Conservation (phyloP, 2,329 filamentous ascomycete species). For the Incumbomyces lentus region DNA sequence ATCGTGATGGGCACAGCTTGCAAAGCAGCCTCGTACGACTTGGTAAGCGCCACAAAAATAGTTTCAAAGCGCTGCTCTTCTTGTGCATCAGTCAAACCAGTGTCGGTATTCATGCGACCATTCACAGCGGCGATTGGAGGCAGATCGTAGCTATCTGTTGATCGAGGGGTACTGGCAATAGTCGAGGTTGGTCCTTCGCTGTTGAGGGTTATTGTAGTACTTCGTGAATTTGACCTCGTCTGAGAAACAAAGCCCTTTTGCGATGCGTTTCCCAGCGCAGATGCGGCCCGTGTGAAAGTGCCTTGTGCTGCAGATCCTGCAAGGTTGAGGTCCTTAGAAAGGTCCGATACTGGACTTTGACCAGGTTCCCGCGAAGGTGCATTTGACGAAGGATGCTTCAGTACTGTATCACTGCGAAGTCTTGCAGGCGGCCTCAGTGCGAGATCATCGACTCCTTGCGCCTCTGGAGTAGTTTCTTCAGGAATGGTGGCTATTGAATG, state of each 20-base stretch:
- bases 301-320: constrained; percentile 24
- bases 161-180: constrained; percentile 61
- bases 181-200: constrained; percentile 32
- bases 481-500: constrained; percentile 24
- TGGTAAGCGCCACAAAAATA: constrained; percentile 66
- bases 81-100: constrained; percentile 56
- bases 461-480: constrained; percentile 23
- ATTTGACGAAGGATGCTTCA: constrained; percentile 32
- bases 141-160: constrained; percentile 61
- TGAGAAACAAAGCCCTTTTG: constrained; percentile 11
- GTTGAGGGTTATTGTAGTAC: constrained; percentile 11
- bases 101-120: constrained; percentile 44
- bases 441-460: constrained; percentile 37
- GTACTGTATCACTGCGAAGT: constrained; percentile 41
- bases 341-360: constrained; percentile 6
- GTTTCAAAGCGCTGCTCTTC: constrained; percentile 74
- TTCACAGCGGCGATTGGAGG: constrained; percentile 33
- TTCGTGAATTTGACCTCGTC: constrained; percentile 20
- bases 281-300: constrained; percentile 28
- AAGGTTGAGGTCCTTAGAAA: constrained; percentile 32
- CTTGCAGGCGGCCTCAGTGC: constrained; percentile 26
- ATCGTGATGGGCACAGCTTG: constrained; percentile 61
- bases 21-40: constrained; percentile 62
- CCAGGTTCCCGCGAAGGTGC: constrained; percentile 11
- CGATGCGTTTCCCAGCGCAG: constrained; percentile 11